Percentiles rank a stretch among this genome's conserved stretches.
phyloP scores from a whole-genome alignment of 1,284 basidiomycete species.

The Naganishia cerealis region DNA sequence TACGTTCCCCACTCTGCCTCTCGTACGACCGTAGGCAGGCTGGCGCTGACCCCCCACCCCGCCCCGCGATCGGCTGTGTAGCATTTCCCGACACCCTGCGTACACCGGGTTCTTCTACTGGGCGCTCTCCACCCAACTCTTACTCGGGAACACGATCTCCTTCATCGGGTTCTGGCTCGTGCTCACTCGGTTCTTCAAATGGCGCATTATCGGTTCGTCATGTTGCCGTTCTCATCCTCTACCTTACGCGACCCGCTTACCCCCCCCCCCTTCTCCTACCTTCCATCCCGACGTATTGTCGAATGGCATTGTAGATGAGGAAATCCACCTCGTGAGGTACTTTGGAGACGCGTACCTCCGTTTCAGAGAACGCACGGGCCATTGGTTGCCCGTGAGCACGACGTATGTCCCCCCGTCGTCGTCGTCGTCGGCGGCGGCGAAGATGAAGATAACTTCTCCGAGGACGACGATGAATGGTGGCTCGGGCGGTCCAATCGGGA shows the following conservation, averaged over 20 bases:
- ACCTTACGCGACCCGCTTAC: slow-evolving; percentile 1
- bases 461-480: neutral
- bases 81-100: slow-evolving; percentile 89
- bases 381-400: slow-evolving; percentile 62
- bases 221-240: slow-evolving; percentile 2
- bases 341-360: slow-evolving; percentile 75
- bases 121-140: slow-evolving; percentile 91
- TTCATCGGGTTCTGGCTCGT: slow-evolving; percentile 58
- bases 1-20: slow-evolving; percentile 54
- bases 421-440: neutral
- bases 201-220: slow-evolving; percentile 71
- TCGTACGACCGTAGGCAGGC: neutral
- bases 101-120: slow-evolving; percentile 98
- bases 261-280: slow-evolving; percentile 4
- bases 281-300: too few relatives aligned
- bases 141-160: slow-evolving; percentile 80
- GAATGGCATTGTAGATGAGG: slow-evolving; percentile 63
- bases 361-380: slow-evolving; percentile 69
- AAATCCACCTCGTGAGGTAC: slow-evolving; percentile 69
- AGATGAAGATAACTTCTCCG: neutral
- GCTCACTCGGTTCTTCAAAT: slow-evolving; percentile 77
- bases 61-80: slow-evolving; percentile 46
- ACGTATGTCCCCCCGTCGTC: slow-evolving; percentile 8
- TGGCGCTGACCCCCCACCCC: neutral
- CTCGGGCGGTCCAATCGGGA: neutral